These are phyloP conservation scores for Prinsepia uniflora DNA, from an alignment of 306 rosid species.

Conservation along the genomic window DNA sequence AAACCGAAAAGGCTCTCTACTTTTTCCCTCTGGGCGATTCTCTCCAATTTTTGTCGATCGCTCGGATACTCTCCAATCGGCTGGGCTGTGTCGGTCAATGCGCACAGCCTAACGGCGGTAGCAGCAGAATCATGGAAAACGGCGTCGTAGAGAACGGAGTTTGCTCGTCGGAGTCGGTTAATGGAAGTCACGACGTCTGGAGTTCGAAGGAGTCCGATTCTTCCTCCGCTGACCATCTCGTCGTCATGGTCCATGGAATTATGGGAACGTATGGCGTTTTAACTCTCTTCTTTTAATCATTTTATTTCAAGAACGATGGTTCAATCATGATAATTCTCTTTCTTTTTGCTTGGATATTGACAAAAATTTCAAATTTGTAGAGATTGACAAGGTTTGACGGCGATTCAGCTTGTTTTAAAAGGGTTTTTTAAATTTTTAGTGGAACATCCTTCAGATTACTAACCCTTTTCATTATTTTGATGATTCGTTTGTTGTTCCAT, in stretches of 20 bases:
- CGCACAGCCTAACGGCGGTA: neutral
- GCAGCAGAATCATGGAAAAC: constrained; percentile 45
- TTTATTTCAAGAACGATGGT: neutral
- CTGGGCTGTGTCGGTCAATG: neutral
- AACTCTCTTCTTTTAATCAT: neutral
- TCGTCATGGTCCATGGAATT: constrained; percentile 91
- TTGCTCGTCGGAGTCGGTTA: constrained; percentile 50
- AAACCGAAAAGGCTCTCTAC: neutral
- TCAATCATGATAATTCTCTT: neutral
- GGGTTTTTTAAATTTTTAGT: neutral
- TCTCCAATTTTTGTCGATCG: constrained; percentile 18
- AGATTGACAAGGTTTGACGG: neutral
- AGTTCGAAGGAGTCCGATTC: constrained; percentile 63
- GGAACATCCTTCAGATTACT: neutral
- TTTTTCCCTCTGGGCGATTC: constrained; percentile 19
- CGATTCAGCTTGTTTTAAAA: neutral
- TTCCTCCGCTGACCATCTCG: constrained; percentile 82
- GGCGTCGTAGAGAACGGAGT: constrained; percentile 42
- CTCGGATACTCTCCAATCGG: constrained; percentile 9
- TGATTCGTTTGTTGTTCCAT: neutral
- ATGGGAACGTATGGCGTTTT: constrained; percentile 61
- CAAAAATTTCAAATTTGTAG: neutral
- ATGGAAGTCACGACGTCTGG: constrained; percentile 76
- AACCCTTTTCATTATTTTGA: neutral
- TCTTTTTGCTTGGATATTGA: neutral